phyloP scores from a whole-genome alignment of 2,329 filamentous ascomycete species.

The Pseudopyrenochaeta lycopersici region DNA sequence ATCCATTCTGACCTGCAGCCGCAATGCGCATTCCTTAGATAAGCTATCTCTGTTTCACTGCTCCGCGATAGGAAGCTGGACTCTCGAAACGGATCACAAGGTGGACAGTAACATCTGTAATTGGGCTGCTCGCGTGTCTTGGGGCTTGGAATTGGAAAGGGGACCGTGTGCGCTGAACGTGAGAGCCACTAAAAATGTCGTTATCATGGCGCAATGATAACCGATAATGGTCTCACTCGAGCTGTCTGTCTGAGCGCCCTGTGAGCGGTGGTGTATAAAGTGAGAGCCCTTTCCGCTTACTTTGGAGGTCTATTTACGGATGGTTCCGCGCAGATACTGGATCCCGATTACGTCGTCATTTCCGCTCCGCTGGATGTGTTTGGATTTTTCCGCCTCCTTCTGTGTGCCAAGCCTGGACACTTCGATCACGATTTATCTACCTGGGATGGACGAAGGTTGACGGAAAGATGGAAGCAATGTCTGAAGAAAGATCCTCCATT shows the following conservation, averaged over 20 bases:
- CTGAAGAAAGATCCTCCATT: background rate
- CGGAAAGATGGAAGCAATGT: background rate
- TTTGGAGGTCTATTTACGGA: background rate
- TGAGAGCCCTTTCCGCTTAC: background rate
- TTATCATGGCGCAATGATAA: conserved; percentile 51
- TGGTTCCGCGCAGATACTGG: background rate
- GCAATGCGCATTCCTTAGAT: conserved; percentile 32
- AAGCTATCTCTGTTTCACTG: conserved; percentile 38
- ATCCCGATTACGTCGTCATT: background rate
- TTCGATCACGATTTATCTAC: conserved; percentile 4
- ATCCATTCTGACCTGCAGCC: conserved; percentile 29
- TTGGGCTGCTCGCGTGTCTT: conserved; percentile 27
- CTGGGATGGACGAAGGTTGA: conserved; percentile 3
- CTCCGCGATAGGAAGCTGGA: conserved; percentile 48
- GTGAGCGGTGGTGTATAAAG: conserved; percentile 8
- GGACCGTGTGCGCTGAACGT: conserved; percentile 23
- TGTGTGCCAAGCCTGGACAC: conserved; percentile 15
- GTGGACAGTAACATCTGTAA: conserved; percentile 14
- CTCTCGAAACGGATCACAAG: background rate
- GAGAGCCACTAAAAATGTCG: conserved; percentile 36
- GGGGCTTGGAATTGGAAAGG: conserved; percentile 13
- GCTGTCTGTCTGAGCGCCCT: background rate
- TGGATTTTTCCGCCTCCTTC: conserved; percentile 6
- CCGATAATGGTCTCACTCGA: conserved; percentile 39
- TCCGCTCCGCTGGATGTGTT: conserved; percentile 17